Evolutionary conservation across 2,329 filamentous ascomycete species (phyloP).

Genomic region (Xylariomycetidae sp.): DNA sequence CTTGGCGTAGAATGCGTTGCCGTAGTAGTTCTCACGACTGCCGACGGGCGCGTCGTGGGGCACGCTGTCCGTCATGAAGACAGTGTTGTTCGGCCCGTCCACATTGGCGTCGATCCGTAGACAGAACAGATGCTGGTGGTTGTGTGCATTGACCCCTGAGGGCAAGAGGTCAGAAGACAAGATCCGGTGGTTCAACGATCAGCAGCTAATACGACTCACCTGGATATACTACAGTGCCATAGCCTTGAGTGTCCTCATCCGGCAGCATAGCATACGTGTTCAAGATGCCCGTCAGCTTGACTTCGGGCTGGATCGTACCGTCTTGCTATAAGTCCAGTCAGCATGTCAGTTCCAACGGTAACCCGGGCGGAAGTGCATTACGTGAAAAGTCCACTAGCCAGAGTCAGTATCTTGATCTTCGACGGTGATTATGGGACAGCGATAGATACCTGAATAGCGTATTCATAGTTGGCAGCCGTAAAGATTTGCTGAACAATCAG

Average conservation of each 20-base stretch:
- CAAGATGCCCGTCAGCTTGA: conserved; percentile 85
- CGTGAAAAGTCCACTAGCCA: conserved; percentile 78
- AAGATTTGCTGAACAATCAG: conserved; percentile 88
- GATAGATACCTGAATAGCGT: conserved; percentile 50
- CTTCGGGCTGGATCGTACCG: conserved; percentile 84
- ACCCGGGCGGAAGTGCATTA: conserved; percentile 12
- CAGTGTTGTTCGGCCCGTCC: conserved; percentile 76
- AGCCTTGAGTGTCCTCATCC: conserved; percentile 75
- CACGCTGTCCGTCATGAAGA: conserved; percentile 76
- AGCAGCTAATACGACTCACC: conserved; percentile 25
- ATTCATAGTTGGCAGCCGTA: conserved; percentile 94
- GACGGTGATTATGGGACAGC: background rate
- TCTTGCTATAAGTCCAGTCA: conserved; percentile 52
- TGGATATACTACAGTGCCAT: conserved; percentile 88
- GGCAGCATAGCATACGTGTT: conserved; percentile 83
- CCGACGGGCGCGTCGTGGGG: conserved; percentile 68
- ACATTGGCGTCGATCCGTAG: conserved; percentile 81
- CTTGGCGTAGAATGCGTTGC: conserved; percentile 83
- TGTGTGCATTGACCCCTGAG: conserved; percentile 80
- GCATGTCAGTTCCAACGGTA: background rate
- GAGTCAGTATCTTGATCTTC: conserved; percentile 34
- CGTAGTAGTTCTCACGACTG: conserved; percentile 76
- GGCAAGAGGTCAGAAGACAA: conserved; percentile 10
- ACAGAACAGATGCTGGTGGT: conserved; percentile 94
- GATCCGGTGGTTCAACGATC: conserved; percentile 2